phyloP scores from a whole-genome alignment of 768 basidiomycete genomes.

The Tubosaeta sp. region DNA sequence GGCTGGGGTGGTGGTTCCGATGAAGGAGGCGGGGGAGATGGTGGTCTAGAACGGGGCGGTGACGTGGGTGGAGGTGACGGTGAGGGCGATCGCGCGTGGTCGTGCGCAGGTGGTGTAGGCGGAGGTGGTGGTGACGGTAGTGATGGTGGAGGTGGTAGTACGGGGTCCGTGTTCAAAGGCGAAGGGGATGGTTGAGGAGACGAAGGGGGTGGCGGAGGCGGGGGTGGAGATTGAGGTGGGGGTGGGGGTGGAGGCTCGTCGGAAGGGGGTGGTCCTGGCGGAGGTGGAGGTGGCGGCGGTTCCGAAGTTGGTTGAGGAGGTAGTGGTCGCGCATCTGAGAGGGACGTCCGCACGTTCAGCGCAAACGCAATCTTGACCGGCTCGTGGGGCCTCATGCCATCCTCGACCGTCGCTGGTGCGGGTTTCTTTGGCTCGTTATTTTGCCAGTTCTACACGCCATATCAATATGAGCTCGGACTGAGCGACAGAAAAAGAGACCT shows the following conservation, averaged over 20 bases:
- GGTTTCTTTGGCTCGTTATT: constrained; percentile 12
- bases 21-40: constrained; percentile 23
- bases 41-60: constrained; percentile 24
- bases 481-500: constrained; percentile 12
- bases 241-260: constrained; percentile 26
- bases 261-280: constrained; percentile 28
- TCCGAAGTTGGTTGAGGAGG: constrained; percentile 37
- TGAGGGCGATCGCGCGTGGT: constrained; percentile 20
- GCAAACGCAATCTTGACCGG: constrained; percentile 32
- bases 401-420: constrained; percentile 22
- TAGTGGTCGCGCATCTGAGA: constrained; percentile 24
- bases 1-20: constrained; percentile 21
- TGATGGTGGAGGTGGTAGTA: constrained; percentile 14
- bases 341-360: constrained; percentile 27
- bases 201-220: constrained; percentile 23
- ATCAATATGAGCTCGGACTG: background rate
- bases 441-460: constrained; percentile 11
- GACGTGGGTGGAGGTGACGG: constrained; percentile 25
- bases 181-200: constrained; percentile 28
- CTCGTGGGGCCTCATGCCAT: constrained; percentile 29
- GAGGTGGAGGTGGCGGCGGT: constrained; percentile 36
- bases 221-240: constrained; percentile 32
- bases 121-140: constrained; percentile 12
- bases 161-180: constrained; percentile 10
- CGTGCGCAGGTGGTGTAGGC: constrained; percentile 9